These are phyloP conservation scores for Waltiozyma sp. DNA, from an alignment of 1,139 yeast genomes.

Conservation along the genomic window DNA sequence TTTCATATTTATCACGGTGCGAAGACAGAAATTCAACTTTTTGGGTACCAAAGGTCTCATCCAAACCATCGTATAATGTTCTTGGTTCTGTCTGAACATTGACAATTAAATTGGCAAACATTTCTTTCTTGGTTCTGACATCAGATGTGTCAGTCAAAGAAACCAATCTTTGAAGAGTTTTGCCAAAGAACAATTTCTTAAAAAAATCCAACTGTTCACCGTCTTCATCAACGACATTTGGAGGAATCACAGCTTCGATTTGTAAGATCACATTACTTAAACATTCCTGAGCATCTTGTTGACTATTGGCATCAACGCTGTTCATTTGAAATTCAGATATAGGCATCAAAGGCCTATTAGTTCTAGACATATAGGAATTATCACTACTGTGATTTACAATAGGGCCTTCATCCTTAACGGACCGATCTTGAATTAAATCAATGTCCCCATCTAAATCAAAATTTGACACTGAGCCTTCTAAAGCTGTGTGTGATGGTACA, in stretches of 20 bases:
- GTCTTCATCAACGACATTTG: slow-evolving; percentile 51
- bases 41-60: slow-evolving; percentile 65
- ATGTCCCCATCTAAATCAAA: not conserved
- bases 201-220: slow-evolving; percentile 77
- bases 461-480: not conserved
- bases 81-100: slow-evolving; percentile 84
- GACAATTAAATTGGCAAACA: slow-evolving; percentile 72
- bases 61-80: slow-evolving; percentile 83
- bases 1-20: slow-evolving; percentile 58
- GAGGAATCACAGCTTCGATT: slow-evolving; percentile 79
- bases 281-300: slow-evolving; percentile 96
- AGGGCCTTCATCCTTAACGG: not conserved
- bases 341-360: not conserved
- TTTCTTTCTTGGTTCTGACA: slow-evolving; percentile 53
- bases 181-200: slow-evolving; percentile 73
- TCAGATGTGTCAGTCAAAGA: slow-evolving; percentile 23
- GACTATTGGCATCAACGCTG: slow-evolving; percentile 23
- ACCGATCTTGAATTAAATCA: not conserved
- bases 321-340: slow-evolving; percentile 50
- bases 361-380: too few species aligned
- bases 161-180: slow-evolving; percentile 43
- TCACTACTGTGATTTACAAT: not conserved
- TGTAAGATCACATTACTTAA: slow-evolving; percentile 92
- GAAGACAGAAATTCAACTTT: slow-evolving; percentile 65
- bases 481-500: not conserved